A percentile compares a stretch with the other conserved stretches of the same genome.
phyloP scores from a whole-genome alignment of 2,329 filamentous ascomycete species.

The Pseudogymnoascus sp. region DNA sequence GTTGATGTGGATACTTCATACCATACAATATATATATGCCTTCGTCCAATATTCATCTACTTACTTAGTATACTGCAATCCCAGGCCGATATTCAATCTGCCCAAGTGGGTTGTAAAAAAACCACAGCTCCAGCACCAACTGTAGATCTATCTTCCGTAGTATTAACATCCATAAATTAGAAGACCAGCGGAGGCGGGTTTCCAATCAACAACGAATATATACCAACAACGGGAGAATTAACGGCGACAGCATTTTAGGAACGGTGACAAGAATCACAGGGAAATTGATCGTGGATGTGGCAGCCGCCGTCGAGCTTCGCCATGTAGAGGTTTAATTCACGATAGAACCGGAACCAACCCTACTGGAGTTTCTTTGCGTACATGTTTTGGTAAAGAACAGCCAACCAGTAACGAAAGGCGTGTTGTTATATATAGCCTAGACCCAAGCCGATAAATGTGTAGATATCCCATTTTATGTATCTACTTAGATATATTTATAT shows the following conservation, averaged over 20 bases:
- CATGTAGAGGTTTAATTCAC: background rate
- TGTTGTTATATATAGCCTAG: background rate
- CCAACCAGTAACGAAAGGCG: background rate
- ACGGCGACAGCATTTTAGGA: background rate
- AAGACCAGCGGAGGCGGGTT: background rate
- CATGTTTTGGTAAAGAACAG: background rate
- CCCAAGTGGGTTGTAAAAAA: no score
- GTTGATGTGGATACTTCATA: constrained; percentile 6
- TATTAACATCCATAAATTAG: no score
- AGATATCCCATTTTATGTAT: background rate
- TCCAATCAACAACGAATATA: background rate
- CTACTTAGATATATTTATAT: background rate
- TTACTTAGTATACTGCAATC: no score
- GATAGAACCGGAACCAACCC: background rate
- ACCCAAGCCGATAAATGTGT: background rate
- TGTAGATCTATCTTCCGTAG: background rate
- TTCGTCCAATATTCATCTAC: background rate
- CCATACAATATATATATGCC: constrained; percentile 1
- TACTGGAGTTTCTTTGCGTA: no score
- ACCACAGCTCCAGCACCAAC: background rate
- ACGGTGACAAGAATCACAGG: background rate
- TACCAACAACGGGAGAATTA: background rate
- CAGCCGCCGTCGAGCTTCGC: background rate
- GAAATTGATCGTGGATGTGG: background rate
- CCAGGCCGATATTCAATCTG: no score